These are phyloP conservation scores for Apiotrichum montevideense DNA, from an alignment of 1,284 basidiomycete genomes.

Conservation along the genomic window DNA sequence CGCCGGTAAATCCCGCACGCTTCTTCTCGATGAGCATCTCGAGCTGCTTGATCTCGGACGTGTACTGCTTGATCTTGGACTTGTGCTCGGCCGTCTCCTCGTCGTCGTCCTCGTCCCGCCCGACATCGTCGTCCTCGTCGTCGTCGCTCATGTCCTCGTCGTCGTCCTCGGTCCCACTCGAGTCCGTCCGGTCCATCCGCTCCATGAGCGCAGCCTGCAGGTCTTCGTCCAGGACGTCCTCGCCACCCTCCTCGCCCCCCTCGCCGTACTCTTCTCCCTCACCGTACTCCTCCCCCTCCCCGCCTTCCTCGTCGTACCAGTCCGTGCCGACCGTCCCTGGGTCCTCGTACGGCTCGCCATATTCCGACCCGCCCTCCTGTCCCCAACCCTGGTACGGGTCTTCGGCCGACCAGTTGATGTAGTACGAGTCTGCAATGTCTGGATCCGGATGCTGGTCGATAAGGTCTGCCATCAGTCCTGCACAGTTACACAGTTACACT, in stretches of 20 bases:
- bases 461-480: conserved; percentile 19
- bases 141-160: conserved; percentile 55
- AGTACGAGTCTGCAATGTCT: conserved; percentile 36
- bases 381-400: conserved; percentile 37
- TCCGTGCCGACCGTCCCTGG: conserved; percentile 33
- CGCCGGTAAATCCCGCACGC: conserved; percentile 74
- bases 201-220: conserved; percentile 36
- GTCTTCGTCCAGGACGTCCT: conserved; percentile 31
- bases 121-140: conserved; percentile 63
- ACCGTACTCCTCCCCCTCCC: conserved; percentile 41
- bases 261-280: conserved; percentile 42
- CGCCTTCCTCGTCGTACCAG: conserved; percentile 31
- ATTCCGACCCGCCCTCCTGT: conserved; percentile 56
- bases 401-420: conserved; percentile 29
- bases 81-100: conserved; percentile 52
- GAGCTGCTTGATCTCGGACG: conserved; percentile 82
- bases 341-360: conserved; percentile 59
- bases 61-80: conserved; percentile 66
- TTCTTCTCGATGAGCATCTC: conserved; percentile 83
- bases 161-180: conserved; percentile 24
- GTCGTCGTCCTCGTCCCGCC: conserved; percentile 64
- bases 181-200: conserved; percentile 29
- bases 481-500: background rate
- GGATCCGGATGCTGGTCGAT: conserved; percentile 38
- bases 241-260: conserved; percentile 24